Conservation (phyloP, 306 rosid species). For the Cucurbita pepo region DNA sequence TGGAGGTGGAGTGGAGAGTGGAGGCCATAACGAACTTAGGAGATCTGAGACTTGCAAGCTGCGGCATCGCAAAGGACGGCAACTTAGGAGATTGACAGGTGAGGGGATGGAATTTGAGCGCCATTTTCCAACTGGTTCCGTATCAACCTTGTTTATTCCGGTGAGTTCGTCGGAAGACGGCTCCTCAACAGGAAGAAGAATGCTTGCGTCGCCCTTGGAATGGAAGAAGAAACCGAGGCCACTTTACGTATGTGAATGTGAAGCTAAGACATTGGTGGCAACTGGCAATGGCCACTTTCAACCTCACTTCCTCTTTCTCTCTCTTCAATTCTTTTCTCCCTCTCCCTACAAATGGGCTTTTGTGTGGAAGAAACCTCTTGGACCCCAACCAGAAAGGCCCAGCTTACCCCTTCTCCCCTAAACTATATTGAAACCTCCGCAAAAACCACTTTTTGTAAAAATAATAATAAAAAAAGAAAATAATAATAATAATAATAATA, state of each 20-base stretch:
- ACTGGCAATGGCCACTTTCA: neutral
- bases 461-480: too few relatives aligned
- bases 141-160: neutral
- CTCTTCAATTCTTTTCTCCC: neutral
- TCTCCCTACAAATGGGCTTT: slow-evolving; percentile 1
- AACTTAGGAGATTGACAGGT: slow-evolving; percentile 34
- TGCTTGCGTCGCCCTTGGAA: neutral
- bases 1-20: slow-evolving; percentile 59
- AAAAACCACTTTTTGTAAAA: neutral
- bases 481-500: too few relatives aligned
- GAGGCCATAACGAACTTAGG: slow-evolving; percentile 75
- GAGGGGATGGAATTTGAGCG: slow-evolving; percentile 31
- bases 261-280: neutral
- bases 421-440: neutral
- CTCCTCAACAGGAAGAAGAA: neutral
- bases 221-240: neutral
- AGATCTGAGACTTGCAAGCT: slow-evolving; percentile 62
- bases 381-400: neutral
- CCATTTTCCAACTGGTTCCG: slow-evolving; percentile 22
- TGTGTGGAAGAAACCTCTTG: neutral
- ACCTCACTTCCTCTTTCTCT: neutral
- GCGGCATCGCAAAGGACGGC: slow-evolving; percentile 36
- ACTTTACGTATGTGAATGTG: neutral
- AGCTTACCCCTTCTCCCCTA: neutral
- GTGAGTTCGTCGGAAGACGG: neutral